A percentile compares a stretch with the other conserved stretches of the same genome.
These are phyloP conservation scores for Cicer pinnatifidum DNA, from an alignment of 306 rosid genomes.

Conservation along the genomic window DNA sequence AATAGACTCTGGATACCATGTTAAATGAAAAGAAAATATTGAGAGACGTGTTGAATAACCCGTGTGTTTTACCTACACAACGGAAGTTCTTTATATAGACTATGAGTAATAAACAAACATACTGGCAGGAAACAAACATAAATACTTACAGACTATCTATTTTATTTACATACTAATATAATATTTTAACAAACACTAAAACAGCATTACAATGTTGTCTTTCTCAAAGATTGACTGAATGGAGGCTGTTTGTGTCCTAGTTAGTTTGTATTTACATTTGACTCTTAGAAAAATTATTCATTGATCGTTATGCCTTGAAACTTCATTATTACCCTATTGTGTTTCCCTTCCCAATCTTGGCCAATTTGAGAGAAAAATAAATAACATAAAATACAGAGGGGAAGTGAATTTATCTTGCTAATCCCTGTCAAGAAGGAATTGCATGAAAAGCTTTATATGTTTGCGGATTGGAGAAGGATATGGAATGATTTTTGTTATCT, in stretches of 20 bases:
- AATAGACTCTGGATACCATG: no score
- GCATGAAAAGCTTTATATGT: constrained; percentile 1
- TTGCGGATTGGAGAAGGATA: constrained; percentile 8
- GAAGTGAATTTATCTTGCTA: constrained; percentile 7
- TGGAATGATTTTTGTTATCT: constrained; percentile 5
- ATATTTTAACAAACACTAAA: not conserved
- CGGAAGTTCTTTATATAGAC: no score
- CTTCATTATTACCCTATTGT: constrained; percentile 15
- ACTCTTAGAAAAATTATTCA: not conserved
- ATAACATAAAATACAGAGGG: not conserved
- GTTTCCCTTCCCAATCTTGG: constrained; percentile 12
- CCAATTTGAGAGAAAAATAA: not conserved
- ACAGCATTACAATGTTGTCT: not conserved
- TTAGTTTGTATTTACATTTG: not conserved
- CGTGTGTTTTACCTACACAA: no score
- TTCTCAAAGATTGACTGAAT: constrained; percentile 3
- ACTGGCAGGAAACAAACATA: no score
- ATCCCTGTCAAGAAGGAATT: constrained; percentile 20
- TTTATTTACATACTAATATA: no score
- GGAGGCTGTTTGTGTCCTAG: constrained; percentile 4
- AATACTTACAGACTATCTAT: no score
- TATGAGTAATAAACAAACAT: no score
- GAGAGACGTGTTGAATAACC: no score
- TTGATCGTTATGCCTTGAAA: not conserved
- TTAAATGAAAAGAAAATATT: no score